phyloP scores from a whole-genome alignment of 2,329 filamentous ascomycete genomes.

The Juglanconis juglandina region DNA sequence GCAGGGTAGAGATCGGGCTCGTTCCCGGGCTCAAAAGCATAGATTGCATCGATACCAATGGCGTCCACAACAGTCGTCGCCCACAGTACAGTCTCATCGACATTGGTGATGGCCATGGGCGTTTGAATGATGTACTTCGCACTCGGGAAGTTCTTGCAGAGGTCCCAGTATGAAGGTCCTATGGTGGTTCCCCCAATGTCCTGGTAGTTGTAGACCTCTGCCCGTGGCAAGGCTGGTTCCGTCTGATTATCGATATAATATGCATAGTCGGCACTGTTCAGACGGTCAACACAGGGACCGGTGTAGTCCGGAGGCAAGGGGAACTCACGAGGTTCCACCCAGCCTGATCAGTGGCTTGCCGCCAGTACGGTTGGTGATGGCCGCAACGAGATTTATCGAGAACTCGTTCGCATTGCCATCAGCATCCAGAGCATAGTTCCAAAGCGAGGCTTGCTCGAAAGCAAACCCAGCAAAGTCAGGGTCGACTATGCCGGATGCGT shows the following conservation, averaged over 20 bases:
- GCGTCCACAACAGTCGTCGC: constrained; percentile 26
- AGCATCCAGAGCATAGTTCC: constrained; percentile 30
- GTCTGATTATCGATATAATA: constrained; percentile 30
- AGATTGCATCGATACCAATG: constrained; percentile 31
- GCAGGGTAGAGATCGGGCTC: constrained; percentile 33
- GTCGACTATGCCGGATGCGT: constrained; percentile 15
- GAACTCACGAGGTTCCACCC: constrained; percentile 27
- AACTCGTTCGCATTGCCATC: constrained; percentile 31
- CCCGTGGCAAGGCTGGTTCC: constrained; percentile 29
- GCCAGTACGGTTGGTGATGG: constrained; percentile 31
- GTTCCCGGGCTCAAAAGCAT: constrained; percentile 34
- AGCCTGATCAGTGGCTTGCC: constrained; percentile 33
- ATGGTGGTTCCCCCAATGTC: constrained; percentile 32
- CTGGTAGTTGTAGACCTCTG: constrained; percentile 33
- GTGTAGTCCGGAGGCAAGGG: background rate
- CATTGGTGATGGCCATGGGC: constrained; percentile 32
- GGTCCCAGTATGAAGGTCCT: constrained; percentile 32
- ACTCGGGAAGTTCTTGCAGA: constrained; percentile 29
- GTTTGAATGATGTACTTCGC: constrained; percentile 35
- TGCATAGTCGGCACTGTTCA: constrained; percentile 31
- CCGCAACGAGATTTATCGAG: constrained; percentile 31
- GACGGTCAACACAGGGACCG: background rate
- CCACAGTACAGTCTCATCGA: constrained; percentile 34
- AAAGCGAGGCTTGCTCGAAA: constrained; percentile 33
- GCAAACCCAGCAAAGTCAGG: constrained; percentile 29